Evolutionary conservation across 169 alveolate genomes (phyloP).

Genomic region (Cryptosporidium sp.): DNA sequence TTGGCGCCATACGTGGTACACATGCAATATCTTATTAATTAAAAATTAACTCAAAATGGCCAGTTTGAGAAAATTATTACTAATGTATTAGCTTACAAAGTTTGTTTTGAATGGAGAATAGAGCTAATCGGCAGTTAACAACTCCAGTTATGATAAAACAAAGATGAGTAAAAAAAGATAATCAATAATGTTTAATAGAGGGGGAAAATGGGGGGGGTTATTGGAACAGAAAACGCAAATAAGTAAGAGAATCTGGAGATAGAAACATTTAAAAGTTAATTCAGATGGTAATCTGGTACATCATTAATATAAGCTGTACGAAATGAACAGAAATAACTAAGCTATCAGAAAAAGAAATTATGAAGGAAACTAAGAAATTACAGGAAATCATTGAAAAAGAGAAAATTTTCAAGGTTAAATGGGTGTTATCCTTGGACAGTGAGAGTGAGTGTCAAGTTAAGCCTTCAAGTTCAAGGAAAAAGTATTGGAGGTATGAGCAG

Average conservation of each 20-base stretch:
- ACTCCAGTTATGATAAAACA: background rate
- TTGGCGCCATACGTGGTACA: conserved; percentile 1
- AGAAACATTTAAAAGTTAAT: background rate
- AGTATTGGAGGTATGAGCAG: conserved; percentile 20
- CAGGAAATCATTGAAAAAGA: background rate
- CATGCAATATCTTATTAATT: background rate
- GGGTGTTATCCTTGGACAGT: background rate
- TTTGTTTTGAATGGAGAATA: too few relatives aligned
- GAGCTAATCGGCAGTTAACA: too few relatives aligned
- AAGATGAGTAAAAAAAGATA: background rate
- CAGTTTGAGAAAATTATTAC: too few relatives aligned
- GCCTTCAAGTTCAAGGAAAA: background rate
- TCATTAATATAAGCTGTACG: background rate
- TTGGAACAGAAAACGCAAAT: background rate
- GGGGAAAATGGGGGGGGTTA: background rate
- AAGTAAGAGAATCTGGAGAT: background rate
- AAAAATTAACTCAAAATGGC: background rate
- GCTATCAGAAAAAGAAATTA: background rate
- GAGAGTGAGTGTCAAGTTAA: background rate
- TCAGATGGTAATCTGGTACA: background rate
- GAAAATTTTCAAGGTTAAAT: background rate
- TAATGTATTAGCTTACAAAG: too few relatives aligned
- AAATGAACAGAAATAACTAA: too few relatives aligned
- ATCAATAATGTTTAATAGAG: too few relatives aligned
- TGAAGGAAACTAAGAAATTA: background rate